phyloP scores from a whole-genome alignment of 345 rosid species.

The Salix koriyanagi region DNA sequence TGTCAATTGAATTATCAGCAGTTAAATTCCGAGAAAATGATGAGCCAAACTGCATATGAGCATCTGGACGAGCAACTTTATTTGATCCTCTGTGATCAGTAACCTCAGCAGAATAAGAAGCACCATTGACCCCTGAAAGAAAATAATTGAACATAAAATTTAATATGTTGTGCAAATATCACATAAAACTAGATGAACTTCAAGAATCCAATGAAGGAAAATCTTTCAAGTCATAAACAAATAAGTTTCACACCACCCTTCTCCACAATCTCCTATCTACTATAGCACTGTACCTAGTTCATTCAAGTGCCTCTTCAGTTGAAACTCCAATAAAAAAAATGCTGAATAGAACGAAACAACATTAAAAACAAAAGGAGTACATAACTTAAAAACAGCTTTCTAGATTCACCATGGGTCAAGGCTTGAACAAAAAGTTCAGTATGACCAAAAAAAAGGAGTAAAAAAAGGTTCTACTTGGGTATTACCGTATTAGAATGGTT shows the following conservation, averaged over 20 bases:
- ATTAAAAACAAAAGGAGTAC: neutral
- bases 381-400: neutral
- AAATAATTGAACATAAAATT: neutral
- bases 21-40: slow-evolving; percentile 18
- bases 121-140: slow-evolving; percentile 23
- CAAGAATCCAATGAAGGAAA: neutral
- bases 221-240: neutral
- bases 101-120: slow-evolving; percentile 22
- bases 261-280: neutral
- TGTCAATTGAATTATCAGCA: slow-evolving; percentile 11
- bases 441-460: neutral
- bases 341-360: neutral
- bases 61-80: slow-evolving; percentile 17
- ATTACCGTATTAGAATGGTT: neutral
- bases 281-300: neutral
- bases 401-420: neutral
- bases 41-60: slow-evolving; percentile 19
- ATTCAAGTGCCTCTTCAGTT: no score
- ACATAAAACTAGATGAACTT: neutral
- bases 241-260: neutral
- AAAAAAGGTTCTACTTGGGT: neutral
- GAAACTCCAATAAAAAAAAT: neutral
- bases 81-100: slow-evolving; percentile 16
- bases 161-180: neutral
- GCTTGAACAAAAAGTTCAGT: neutral